Percentiles rank a stretch among this genome's conserved stretches.
phyloP scores from a whole-genome alignment of 495 filamentous ascomycete species.

The Penicillium egyptiacum region DNA sequence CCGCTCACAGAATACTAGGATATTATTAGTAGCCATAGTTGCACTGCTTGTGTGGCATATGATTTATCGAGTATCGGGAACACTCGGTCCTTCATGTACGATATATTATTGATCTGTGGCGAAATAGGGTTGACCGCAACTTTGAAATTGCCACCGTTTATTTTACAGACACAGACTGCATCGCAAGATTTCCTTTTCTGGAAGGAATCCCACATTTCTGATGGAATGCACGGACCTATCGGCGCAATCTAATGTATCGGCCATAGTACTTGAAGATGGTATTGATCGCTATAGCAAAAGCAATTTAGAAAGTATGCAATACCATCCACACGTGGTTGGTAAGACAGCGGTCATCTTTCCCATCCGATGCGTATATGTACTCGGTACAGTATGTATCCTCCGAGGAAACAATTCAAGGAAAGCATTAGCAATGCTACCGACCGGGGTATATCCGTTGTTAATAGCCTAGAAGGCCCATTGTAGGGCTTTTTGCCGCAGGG shows the following conservation, averaged over 20 bases:
- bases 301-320: neutral
- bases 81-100: neutral
- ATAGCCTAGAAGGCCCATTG: conserved; percentile 8
- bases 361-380: neutral
- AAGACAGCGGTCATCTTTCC: conserved; percentile 1
- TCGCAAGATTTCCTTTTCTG: neutral
- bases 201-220: neutral
- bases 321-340: conserved; percentile 6
- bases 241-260: neutral
- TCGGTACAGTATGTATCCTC: neutral
- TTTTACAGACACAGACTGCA: neutral
- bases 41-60: conserved; percentile 9
- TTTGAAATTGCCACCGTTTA: conserved; percentile 18
- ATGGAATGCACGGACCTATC: neutral
- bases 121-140: conserved; percentile 27
- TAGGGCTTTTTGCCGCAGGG: neutral
- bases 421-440: neutral
- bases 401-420: neutral
- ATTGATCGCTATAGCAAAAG: neutral
- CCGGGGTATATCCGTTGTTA: neutral
- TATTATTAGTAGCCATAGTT: conserved; percentile 1
- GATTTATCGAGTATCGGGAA: conserved; percentile 7
- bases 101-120: conserved; percentile 20
- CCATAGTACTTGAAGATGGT: neutral
- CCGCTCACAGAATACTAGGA: neutral